phyloP scores from a whole-genome alignment of 352 stramenopile genomes.

The Pythium aquatile region DNA sequence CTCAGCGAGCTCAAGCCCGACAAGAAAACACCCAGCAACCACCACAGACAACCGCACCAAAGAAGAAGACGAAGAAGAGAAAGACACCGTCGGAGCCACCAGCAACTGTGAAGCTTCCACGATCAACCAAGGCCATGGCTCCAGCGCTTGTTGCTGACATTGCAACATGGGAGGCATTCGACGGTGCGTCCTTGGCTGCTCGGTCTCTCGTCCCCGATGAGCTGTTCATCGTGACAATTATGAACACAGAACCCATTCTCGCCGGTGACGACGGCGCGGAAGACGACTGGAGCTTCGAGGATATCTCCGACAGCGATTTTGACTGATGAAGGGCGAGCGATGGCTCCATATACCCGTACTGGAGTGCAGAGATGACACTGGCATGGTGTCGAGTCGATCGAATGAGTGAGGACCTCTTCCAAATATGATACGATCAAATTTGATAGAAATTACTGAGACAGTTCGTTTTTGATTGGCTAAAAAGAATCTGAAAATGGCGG shows the following conservation, averaged over 20 bases:
- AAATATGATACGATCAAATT: conserved; percentile 11
- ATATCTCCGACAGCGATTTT: conserved; percentile 73
- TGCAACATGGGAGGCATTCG: conserved; percentile 63
- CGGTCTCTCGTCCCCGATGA: not conserved
- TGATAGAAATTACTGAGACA: not conserved
- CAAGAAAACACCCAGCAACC: not conserved
- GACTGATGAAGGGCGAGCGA: too few species aligned
- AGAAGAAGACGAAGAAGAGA: conserved; percentile 15
- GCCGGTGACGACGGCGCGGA: conserved; percentile 23
- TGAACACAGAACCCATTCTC: conserved; percentile 18
- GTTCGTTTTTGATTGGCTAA: conserved; percentile 20
- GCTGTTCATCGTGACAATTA: not conserved
- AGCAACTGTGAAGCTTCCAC: not conserved
- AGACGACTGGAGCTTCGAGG: conserved; percentile 49
- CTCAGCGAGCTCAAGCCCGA: not conserved
- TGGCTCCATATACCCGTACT: too few species aligned
- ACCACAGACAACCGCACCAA: not conserved
- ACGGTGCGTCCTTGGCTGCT: conserved; percentile 33
- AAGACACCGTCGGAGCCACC: not conserved
- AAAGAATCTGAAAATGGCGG: conserved; percentile 22
- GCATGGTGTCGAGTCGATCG: too few species aligned
- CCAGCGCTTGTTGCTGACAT: conserved; percentile 46
- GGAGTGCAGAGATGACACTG: too few species aligned
- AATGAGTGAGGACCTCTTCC: not conserved
- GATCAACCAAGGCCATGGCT: conserved; percentile 1